Percentiles rank a stretch among this genome's conserved stretches.
These are phyloP conservation scores for Entoloma clypeatum DNA, from an alignment of 1,284 basidiomycete species.

Conservation along the genomic window DNA sequence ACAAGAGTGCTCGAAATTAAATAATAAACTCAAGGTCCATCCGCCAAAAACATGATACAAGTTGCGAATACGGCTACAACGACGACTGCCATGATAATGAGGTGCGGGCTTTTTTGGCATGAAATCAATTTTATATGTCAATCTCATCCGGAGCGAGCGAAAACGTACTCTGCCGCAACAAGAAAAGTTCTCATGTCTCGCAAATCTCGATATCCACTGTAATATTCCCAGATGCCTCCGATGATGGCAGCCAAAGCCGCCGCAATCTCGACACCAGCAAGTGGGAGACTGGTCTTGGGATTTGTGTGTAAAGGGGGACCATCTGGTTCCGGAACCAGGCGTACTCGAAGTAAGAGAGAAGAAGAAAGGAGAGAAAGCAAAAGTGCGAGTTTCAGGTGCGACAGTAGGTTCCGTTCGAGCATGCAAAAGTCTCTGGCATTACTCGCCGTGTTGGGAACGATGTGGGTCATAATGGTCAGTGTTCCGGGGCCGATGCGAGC, in stretches of 20 bases:
- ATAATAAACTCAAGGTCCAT: slow-evolving; percentile 14
- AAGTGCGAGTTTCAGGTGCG: slow-evolving; percentile 61
- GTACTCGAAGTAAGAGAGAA: slow-evolving; percentile 56
- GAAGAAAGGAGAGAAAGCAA: slow-evolving; percentile 61
- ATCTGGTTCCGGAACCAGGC: slow-evolving; percentile 46
- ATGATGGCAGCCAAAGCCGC: slow-evolving; percentile 52
- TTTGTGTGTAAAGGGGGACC: slow-evolving; percentile 16
- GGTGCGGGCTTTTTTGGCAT: slow-evolving; percentile 58
- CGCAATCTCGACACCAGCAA: slow-evolving; percentile 42
- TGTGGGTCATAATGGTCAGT: slow-evolving; percentile 17
- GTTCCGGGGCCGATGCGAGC: slow-evolving; percentile 3
- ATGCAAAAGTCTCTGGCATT: slow-evolving; percentile 68
- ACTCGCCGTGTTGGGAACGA: slow-evolving; percentile 42
- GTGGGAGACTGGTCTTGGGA: slow-evolving; percentile 28
- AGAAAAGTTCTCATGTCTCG: slow-evolving; percentile 57
- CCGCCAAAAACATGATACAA: slow-evolving; percentile 44
- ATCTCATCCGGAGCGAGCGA: slow-evolving; percentile 6
- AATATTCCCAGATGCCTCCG: slow-evolving; percentile 63
- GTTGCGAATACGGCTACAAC: slow-evolving; percentile 47
- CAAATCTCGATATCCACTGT: slow-evolving; percentile 52
- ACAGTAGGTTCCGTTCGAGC: slow-evolving; percentile 69
- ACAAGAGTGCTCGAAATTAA: neutral
- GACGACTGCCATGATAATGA: slow-evolving; percentile 47
- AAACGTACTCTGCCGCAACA: slow-evolving; percentile 51
- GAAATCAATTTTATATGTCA: slow-evolving; percentile 13